Evolutionary conservation across 2,329 filamentous ascomycete genomes (phyloP), one percentile per base, ranked within the genome.

Genomic region (Seiridium cupressi): DNA sequence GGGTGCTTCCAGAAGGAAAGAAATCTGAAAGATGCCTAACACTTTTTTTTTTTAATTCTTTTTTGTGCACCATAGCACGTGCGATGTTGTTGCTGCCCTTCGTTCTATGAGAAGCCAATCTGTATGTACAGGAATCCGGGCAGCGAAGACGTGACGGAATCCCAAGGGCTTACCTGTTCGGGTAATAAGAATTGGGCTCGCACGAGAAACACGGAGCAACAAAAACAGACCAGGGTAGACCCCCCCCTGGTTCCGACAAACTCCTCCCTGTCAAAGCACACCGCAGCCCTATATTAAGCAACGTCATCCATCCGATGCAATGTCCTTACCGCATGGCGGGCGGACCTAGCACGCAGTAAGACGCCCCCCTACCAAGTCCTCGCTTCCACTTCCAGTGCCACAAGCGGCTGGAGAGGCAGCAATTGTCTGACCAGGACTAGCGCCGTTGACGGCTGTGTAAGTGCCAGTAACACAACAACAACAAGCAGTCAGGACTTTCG

Each of bases 281-380:
- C 38, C 26, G 51, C 49, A 49, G 49, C 49, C 51, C 42, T 57
- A 48, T 57, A 57, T 57, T 35, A 35, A 38, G 40, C 44, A 57
- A 57, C 55, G 55, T 57, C 55, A 57, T 57, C 55, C 40, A 26
- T 32, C 40, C 55, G 42, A 47, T 47, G 40, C 38, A 18, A 36
- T 42, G n/a, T 42, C 36, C 31, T 4, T 18, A 55, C 35, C 51
- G 9, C 26, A 11, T 26, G 35, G 11, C 11, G 36, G n/a, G 8
- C 36, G 35, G 51, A 10, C 8, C 18, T 42, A 31, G 18, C 18
- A 26, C 18, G 18, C 18, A 26, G n/a, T 32, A 4, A 49, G 46
- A 26, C 9, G 13, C 26, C 8, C 26, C 35, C 13, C 10, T 55
- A 57, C 8, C 44, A 13, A 47, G 10, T 46, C 13, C 10, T 36